Evolutionary conservation across 192 early-diverging fungal species (phyloP).

Genomic region (Coemansia umbellata): DNA sequence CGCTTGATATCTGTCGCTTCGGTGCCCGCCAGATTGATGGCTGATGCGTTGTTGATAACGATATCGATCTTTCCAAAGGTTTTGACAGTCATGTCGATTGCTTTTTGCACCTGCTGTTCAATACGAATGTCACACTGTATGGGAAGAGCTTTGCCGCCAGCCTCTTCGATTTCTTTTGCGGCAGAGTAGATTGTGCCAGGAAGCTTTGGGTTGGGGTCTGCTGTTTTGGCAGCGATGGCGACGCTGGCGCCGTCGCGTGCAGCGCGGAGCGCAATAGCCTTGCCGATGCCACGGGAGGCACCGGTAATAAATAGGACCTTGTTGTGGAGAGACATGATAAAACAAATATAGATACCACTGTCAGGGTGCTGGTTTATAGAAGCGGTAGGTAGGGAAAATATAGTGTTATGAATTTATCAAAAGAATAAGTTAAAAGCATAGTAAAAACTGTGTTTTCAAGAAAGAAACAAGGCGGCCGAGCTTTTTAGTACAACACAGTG

Average conservation of each 20-base stretch:
- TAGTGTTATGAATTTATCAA: too few relatives aligned
- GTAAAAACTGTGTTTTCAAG: too few relatives aligned
- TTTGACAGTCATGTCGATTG: constrained; percentile 61
- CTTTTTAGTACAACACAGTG: too few relatives aligned
- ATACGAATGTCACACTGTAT: constrained; percentile 81
- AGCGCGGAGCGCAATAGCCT: constrained; percentile 70
- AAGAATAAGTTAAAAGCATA: too few relatives aligned
- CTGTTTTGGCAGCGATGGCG: constrained; percentile 76
- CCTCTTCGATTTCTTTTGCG: constrained; percentile 66
- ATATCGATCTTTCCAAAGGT: constrained; percentile 81
- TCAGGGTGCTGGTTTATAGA: too few relatives aligned
- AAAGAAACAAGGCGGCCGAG: too few relatives aligned
- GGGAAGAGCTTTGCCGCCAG: constrained; percentile 72
- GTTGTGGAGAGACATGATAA: constrained; percentile 48
- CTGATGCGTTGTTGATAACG: constrained; percentile 79
- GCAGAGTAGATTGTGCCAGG: constrained; percentile 82
- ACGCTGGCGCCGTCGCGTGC: constrained; percentile 69
- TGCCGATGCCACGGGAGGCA: constrained; percentile 72
- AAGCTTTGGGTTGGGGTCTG: constrained; percentile 66
- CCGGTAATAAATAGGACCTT: constrained; percentile 59
- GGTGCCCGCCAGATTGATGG: constrained; percentile 67
- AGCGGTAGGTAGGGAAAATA: too few relatives aligned
- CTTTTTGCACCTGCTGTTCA: constrained; percentile 67
- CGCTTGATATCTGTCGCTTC: constrained; percentile 56
- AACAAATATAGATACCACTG: too few relatives aligned